Evolutionary conservation across 495 filamentous ascomycete genomes (phyloP).

Genomic region (Talaromyces nanjingensis): DNA sequence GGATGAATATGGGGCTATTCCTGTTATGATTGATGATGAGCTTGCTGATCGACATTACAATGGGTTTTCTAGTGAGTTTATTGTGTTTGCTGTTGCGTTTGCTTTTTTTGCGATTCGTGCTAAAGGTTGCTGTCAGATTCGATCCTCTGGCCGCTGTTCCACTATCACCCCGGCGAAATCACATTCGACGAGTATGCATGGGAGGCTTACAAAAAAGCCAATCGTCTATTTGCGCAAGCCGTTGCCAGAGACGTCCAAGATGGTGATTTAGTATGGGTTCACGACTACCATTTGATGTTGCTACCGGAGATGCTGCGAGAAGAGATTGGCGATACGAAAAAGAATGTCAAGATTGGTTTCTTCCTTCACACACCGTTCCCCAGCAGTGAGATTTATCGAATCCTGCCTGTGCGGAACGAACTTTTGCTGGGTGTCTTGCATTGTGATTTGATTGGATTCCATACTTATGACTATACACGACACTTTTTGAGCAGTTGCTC

Average conservation of each 20-base stretch:
- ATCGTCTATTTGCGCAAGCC: slow-evolving; percentile 66
- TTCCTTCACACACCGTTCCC: slow-evolving; percentile 88
- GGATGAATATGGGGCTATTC: slow-evolving; percentile 56
- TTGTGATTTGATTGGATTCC: slow-evolving; percentile 81
- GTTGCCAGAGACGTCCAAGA: slow-evolving; percentile 67
- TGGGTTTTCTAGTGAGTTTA: slow-evolving; percentile 60
- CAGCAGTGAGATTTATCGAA: slow-evolving; percentile 81
- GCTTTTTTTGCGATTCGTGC: neutral
- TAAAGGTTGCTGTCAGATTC: slow-evolving; percentile 49
- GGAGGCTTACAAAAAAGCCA: slow-evolving; percentile 75
- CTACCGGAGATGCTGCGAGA: slow-evolving; percentile 77
- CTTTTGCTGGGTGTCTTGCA: slow-evolving; percentile 68
- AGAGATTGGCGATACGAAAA: slow-evolving; percentile 49
- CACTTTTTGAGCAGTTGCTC: slow-evolving; percentile 82
- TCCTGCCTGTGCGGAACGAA: slow-evolving; percentile 73
- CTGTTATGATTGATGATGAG: slow-evolving; percentile 62
- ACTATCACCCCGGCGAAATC: slow-evolving; percentile 87
- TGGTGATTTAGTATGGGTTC: slow-evolving; percentile 81
- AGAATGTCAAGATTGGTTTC: slow-evolving; percentile 82
- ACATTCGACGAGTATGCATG: slow-evolving; percentile 81
- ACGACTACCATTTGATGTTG: slow-evolving; percentile 88
- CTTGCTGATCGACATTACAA: slow-evolving; percentile 68
- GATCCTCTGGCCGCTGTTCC: slow-evolving; percentile 84
- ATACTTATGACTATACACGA: slow-evolving; percentile 82
- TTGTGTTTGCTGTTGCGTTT: neutral